Conservation (phyloP, 2,329 filamentous ascomycete genomes). For the Bipolaris zeicola region DNA sequence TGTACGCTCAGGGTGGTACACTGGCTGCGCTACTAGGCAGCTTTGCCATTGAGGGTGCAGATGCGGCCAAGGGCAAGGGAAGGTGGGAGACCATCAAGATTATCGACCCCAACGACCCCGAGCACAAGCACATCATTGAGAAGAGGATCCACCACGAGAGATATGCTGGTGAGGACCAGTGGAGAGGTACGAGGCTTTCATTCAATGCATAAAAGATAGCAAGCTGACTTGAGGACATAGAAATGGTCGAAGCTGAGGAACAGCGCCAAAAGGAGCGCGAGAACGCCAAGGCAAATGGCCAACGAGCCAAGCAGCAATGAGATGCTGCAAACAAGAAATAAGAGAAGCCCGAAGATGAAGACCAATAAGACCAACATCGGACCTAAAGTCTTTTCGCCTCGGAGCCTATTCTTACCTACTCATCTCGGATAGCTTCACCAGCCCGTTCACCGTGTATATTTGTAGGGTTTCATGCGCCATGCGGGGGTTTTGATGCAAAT, state of each 20-base stretch:
- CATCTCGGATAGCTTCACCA: not conserved
- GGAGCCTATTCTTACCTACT: no score
- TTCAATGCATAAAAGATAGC: not conserved
- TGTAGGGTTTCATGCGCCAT: not conserved
- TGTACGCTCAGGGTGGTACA: slow-evolving; percentile 90
- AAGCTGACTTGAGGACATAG: slow-evolving; percentile 51
- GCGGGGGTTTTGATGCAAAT: slow-evolving; percentile 10
- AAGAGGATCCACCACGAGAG: slow-evolving; percentile 86
- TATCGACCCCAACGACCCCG: slow-evolving; percentile 78
- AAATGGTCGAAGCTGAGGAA: slow-evolving; percentile 85
- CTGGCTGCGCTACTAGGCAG: slow-evolving; percentile 81
- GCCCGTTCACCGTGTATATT: not conserved
- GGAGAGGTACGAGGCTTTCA: slow-evolving; percentile 72
- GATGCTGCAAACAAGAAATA: slow-evolving; percentile 33
- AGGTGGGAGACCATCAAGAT: slow-evolving; percentile 86
- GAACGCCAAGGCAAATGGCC: slow-evolving; percentile 24
- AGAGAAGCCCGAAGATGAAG: slow-evolving; percentile 23
- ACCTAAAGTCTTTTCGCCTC: not conserved
- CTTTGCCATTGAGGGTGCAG: slow-evolving; percentile 79
- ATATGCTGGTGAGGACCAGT: slow-evolving; percentile 88
- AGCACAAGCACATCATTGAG: slow-evolving; percentile 82
- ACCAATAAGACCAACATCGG: slow-evolving; percentile 25
- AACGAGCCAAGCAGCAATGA: slow-evolving; percentile 23
- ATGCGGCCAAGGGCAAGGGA: slow-evolving; percentile 76
- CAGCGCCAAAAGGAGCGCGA: slow-evolving; percentile 60